A percentile compares a stretch with the other conserved stretches of the same genome.
phyloP scores from a whole-genome alignment of 805 yeast genomes.

The Saccharomycopsis fermentans region DNA sequence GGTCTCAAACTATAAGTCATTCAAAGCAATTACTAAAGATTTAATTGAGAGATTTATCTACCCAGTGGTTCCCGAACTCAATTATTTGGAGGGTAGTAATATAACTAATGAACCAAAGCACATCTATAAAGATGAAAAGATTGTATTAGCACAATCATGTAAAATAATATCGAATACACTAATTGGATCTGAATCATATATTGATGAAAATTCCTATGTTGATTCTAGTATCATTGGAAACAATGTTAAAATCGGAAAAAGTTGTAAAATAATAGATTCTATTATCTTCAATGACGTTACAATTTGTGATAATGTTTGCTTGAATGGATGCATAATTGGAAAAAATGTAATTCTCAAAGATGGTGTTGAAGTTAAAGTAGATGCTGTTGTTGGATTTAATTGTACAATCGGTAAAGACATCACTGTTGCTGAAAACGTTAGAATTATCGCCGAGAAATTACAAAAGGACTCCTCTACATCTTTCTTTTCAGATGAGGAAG shows the following conservation, averaged over 20 bases:
- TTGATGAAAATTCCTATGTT: constrained; percentile 66
- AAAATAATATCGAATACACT: constrained; percentile 70
- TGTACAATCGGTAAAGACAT: constrained; percentile 53
- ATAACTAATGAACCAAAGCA: constrained; percentile 77
- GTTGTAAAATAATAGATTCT: constrained; percentile 60
- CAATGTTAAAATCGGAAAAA: constrained; percentile 72
- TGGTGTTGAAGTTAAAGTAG: constrained; percentile 47
- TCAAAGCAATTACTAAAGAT: constrained; percentile 85
- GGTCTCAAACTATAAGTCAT: constrained; percentile 92
- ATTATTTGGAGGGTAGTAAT: constrained; percentile 58
- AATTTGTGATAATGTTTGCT: constrained; percentile 52
- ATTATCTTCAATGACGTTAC: constrained; percentile 80
- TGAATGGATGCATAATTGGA: constrained; percentile 66
- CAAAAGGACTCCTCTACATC: not conserved
- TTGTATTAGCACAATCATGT: constrained; percentile 91
- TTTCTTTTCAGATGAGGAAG: constrained; percentile 8
- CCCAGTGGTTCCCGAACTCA: constrained; percentile 84
- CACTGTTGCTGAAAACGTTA: constrained; percentile 38
- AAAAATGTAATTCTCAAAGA: constrained; percentile 45
- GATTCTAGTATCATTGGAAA: constrained; percentile 75
- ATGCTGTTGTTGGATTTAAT: constrained; percentile 68
- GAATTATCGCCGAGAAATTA: constrained; percentile 33
- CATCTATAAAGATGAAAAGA: constrained; percentile 79
- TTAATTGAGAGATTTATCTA: constrained; percentile 85
- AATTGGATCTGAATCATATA: constrained; percentile 64